Percentiles rank a stretch among this genome's conserved stretches.
phyloP scores from a whole-genome alignment of 495 filamentous ascomycete species.

The Penicillium alfredii region DNA sequence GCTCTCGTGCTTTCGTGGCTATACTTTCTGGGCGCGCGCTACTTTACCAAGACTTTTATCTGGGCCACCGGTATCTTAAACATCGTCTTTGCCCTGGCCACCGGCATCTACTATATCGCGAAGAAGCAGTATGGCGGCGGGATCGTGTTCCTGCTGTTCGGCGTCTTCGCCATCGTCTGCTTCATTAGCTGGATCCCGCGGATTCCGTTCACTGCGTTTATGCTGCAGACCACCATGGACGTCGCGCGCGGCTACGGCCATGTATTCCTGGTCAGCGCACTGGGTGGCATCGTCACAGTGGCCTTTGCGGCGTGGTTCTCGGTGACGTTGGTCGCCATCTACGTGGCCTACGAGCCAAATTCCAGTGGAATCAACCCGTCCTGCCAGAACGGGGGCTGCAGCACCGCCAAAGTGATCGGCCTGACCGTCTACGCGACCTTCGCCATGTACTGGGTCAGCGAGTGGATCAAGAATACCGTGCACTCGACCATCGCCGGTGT shows the following conservation, averaged over 20 bases:
- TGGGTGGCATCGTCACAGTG: conserved; percentile 69
- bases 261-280: conserved; percentile 75
- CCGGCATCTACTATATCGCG: conserved; percentile 61
- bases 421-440: conserved; percentile 84
- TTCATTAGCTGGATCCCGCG: conserved; percentile 78
- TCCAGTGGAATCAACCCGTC: conserved; percentile 48
- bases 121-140: conserved; percentile 71
- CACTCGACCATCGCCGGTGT: conserved; percentile 83
- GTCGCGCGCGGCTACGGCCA: conserved; percentile 77
- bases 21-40: conserved; percentile 71
- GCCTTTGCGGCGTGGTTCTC: conserved; percentile 66
- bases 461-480: conserved; percentile 87
- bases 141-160: conserved; percentile 78
- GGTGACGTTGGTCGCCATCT: conserved; percentile 58
- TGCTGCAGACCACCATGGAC: conserved; percentile 84
- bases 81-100: conserved; percentile 60
- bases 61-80: conserved; percentile 75
- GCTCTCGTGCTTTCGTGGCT: conserved; percentile 67
- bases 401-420: conserved; percentile 69
- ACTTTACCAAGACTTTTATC: conserved; percentile 85
- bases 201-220: conserved; percentile 83
- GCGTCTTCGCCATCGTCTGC: conserved; percentile 72
- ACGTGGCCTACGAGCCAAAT: conserved; percentile 70
- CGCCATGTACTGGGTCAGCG: conserved; percentile 85
- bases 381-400: conserved; percentile 68